Percentiles rank a stretch among this genome's conserved stretches.
phyloP scores from a whole-genome alignment of 2,329 filamentous ascomycete species.

The Cladosporium sp. region DNA sequence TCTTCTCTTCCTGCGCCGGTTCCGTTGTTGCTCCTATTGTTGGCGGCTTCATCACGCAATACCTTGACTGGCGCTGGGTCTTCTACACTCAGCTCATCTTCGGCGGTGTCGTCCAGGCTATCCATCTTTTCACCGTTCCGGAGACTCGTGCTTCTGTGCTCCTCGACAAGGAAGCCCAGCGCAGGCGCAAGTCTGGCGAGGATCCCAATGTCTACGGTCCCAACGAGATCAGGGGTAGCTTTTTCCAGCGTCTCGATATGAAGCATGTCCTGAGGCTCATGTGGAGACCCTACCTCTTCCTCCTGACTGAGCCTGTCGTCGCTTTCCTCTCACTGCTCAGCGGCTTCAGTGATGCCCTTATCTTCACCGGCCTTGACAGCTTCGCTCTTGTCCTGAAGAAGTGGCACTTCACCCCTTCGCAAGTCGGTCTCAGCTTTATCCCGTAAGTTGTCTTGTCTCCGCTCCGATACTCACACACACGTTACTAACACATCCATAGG shows the following conservation, averaged over 20 bases:
- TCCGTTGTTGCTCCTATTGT: constrained; percentile 38
- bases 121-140: constrained; percentile 86
- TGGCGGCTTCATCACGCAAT: constrained; percentile 36
- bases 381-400: constrained; percentile 65
- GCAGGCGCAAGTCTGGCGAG: constrained; percentile 72
- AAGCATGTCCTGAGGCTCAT: constrained; percentile 54
- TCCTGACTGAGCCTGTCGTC: constrained; percentile 74
- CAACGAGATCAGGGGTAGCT: constrained; percentile 68
- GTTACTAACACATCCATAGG: constrained; percentile 23
- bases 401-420: constrained; percentile 62
- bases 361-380: constrained; percentile 76
- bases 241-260: constrained; percentile 39
- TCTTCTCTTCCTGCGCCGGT: constrained; percentile 58
- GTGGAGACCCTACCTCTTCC: constrained; percentile 70
- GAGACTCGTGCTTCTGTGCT: constrained; percentile 68
- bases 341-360: constrained; percentile 73
- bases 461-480: too few relatives aligned
- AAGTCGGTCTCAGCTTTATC: constrained; percentile 63
- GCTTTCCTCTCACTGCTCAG: constrained; percentile 69
- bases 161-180: constrained; percentile 79
- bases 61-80: constrained; percentile 70
- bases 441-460: constrained; percentile 13
- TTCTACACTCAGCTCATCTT: constrained; percentile 88
- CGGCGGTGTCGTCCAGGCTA: constrained; percentile 73
- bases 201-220: constrained; percentile 74